Evolutionary conservation across 306 rosid species (phyloP).

Genomic region (Vigna reflexopilosa): DNA sequence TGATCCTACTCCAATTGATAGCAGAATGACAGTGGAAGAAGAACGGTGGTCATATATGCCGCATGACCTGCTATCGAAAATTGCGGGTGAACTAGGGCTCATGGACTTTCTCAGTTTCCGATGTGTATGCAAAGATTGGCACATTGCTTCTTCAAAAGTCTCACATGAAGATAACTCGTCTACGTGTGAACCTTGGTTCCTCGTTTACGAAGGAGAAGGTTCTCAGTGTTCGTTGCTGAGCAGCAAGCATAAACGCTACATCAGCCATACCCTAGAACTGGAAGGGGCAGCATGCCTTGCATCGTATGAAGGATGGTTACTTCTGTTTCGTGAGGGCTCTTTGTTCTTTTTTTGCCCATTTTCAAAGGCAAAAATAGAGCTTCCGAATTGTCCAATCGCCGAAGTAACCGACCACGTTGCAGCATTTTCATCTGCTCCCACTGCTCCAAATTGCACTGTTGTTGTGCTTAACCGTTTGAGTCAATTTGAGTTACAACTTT

Average conservation of each 20-base stretch:
- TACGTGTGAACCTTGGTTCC: conserved; percentile 32
- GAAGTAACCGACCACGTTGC: conserved; percentile 34
- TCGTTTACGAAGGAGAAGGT: conserved; percentile 24
- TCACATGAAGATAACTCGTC: conserved; percentile 14
- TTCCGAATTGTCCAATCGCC: conserved; percentile 39
- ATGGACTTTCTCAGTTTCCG: conserved; percentile 45
- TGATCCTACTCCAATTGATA: too few species aligned
- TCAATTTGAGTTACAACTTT: background rate
- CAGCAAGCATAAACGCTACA: background rate
- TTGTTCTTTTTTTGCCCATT: conserved; percentile 51
- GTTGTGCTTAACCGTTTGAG: background rate
- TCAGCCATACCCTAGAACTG: conserved; percentile 31
- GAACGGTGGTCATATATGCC: conserved; percentile 42
- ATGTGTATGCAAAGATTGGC: conserved; percentile 50
- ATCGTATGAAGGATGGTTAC: conserved; percentile 52
- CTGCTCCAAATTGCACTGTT: conserved; percentile 36
- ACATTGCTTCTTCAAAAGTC: conserved; percentile 15
- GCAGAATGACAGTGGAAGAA: background rate
- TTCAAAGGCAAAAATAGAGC: conserved; percentile 42
- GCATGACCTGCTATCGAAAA: conserved; percentile 13
- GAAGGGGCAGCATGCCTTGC: conserved; percentile 49
- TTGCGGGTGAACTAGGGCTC: conserved; percentile 19
- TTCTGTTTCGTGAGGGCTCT: conserved; percentile 26
- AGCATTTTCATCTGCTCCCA: conserved; percentile 46
- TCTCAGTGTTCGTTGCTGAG: background rate